These are phyloP conservation scores for Fistulifera solaris DNA, from an alignment of 108 stramenopile genomes.

Conservation along the genomic window DNA sequence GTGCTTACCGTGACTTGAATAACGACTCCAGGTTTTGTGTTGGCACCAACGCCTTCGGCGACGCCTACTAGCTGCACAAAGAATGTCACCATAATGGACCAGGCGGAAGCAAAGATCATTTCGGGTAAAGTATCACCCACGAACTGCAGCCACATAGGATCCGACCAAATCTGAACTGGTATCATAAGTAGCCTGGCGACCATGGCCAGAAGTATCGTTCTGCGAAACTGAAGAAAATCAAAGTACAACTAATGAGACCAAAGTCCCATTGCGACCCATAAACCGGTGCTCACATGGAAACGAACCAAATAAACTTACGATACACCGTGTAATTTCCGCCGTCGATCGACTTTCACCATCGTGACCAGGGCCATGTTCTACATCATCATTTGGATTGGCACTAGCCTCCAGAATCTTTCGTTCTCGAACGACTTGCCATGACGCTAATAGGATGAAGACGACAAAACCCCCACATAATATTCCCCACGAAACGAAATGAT, in stretches of 20 bases:
- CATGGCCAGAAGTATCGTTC: slow-evolving; percentile 27
- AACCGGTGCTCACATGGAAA: background rate
- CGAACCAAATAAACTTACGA: slow-evolving; percentile 5
- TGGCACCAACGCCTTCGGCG: slow-evolving; percentile 20
- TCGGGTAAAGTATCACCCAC: slow-evolving; percentile 41
- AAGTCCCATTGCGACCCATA: background rate
- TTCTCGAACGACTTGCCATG: slow-evolving; percentile 21
- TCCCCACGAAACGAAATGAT: slow-evolving; percentile 23
- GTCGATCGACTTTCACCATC: slow-evolving; percentile 11
- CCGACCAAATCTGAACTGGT: slow-evolving; percentile 29
- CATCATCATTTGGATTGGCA: slow-evolving; percentile 6
- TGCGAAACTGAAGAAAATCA: slow-evolving; percentile 34
- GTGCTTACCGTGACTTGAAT: slow-evolving; percentile 7
- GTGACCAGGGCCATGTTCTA: slow-evolving; percentile 1
- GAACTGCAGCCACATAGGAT: slow-evolving; percentile 31
- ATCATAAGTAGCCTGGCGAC: slow-evolving; percentile 21
- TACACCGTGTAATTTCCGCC: slow-evolving; percentile 16
- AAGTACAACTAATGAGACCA: slow-evolving; percentile 2
- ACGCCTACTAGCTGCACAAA: slow-evolving; percentile 48
- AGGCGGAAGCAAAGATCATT: slow-evolving; percentile 43
- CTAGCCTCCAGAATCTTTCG: slow-evolving; percentile 2
- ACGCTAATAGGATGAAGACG: slow-evolving; percentile 9
- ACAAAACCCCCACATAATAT: slow-evolving; percentile 27
- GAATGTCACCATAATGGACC: slow-evolving; percentile 42
- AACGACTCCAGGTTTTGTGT: slow-evolving; percentile 15